These are phyloP conservation scores for Hypericum perforatum DNA, from an alignment of 345 rosid genomes.

Conservation along the genomic window DNA sequence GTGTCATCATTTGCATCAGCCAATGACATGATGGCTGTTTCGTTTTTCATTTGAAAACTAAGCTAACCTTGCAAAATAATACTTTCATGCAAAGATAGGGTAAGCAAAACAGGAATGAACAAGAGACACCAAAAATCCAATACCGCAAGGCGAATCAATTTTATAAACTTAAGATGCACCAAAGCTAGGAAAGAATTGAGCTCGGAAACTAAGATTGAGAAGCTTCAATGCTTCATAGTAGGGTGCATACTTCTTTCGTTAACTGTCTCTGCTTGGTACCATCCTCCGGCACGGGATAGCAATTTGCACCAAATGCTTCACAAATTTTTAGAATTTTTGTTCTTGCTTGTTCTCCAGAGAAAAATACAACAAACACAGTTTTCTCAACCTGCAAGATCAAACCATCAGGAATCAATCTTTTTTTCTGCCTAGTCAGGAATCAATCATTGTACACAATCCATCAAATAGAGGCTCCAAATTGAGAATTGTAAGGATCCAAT, in stretches of 20 bases:
- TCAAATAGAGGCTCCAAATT: neutral
- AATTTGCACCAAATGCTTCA: slow-evolving; percentile 94
- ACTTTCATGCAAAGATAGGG: too few species aligned
- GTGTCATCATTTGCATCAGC: too few species aligned
- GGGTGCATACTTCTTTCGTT: slow-evolving; percentile 69
- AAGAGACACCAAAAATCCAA: neutral
- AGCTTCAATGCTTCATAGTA: slow-evolving; percentile 13
- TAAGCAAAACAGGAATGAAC: neutral
- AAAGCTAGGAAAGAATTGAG: slow-evolving; percentile 2
- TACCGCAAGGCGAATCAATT: neutral
- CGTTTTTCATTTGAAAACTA: too few species aligned
- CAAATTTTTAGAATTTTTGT: slow-evolving; percentile 76
- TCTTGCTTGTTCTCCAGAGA: slow-evolving; percentile 98
- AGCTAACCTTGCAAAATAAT: too few species aligned
- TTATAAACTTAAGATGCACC: neutral
- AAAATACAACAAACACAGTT: slow-evolving; percentile 77
- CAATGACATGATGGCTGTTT: too few species aligned
- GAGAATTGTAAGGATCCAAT: neutral
- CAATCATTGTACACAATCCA: slow-evolving; percentile 3
- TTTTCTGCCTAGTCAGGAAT: too few species aligned
- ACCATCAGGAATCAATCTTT: slow-evolving; percentile 6
- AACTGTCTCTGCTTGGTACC: slow-evolving; percentile 76
- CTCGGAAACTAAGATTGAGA: slow-evolving; percentile 6
- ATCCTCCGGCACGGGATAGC: slow-evolving; percentile 94
- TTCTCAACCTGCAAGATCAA: slow-evolving; percentile 59